A percentile compares a stretch with the other conserved stretches of the same genome.
phyloP scores from a whole-genome alignment of 139 green algal species.

The Tetraselmis chui region DNA sequence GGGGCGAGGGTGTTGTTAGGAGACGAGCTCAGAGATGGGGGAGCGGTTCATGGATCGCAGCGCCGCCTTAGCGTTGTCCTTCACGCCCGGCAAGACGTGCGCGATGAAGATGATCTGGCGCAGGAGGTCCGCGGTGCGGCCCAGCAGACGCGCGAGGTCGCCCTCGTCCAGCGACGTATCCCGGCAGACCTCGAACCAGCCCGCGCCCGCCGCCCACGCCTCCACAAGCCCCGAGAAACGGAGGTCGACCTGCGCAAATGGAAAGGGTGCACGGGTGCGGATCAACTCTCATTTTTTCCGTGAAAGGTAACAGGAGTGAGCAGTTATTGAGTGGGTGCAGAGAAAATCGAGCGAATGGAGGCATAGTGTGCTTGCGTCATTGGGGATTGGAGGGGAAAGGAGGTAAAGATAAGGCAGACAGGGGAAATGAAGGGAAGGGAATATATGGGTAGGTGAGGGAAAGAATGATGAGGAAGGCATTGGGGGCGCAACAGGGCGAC shows the following conservation, averaged over 20 bases:
- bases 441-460: no score
- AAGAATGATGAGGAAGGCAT: no score
- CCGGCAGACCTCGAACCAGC: slow-evolving; percentile 54
- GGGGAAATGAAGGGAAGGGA: no score
- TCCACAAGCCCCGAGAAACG: slow-evolving; percentile 64
- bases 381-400: no score
- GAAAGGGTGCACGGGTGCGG: no score
- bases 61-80: slow-evolving; percentile 37
- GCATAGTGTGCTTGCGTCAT: no score
- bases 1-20: background rate
- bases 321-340: no score
- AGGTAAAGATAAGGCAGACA: no score
- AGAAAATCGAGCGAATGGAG: no score
- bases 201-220: slow-evolving; percentile 64
- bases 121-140: slow-evolving; percentile 68
- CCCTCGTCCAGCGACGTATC: slow-evolving; percentile 74
- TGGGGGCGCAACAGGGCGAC: no score
- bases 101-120: slow-evolving; percentile 51
- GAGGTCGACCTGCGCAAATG: background rate
- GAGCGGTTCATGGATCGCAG: slow-evolving; percentile 57
- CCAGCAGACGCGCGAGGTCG: slow-evolving; percentile 75
- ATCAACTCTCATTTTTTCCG: no score
- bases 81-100: slow-evolving; percentile 46
- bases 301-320: no score
- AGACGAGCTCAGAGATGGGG: slow-evolving; percentile 61